A percentile compares a stretch with the other conserved stretches of the same genome.
These are phyloP conservation scores for Pseudomonodictys pantanalensis DNA, from an alignment of 495 filamentous ascomycete species.

Conservation along the genomic window DNA sequence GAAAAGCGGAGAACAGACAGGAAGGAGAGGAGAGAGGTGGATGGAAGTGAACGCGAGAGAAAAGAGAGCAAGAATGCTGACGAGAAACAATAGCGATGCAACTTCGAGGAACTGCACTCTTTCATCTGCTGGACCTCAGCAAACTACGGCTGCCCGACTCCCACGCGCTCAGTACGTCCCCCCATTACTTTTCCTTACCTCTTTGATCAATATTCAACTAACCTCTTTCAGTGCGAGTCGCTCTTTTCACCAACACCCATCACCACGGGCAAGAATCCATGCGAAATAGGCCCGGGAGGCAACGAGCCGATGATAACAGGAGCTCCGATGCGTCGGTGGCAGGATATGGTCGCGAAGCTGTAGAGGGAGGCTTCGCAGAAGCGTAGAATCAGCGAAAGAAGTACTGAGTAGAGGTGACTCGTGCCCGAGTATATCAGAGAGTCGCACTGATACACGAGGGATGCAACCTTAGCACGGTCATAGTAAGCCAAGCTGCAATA, in stretches of 20 bases:
- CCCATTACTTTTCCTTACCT: background rate
- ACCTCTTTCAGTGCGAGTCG: conserved; percentile 2
- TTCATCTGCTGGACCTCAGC: conserved; percentile 13
- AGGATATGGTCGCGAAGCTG: no score
- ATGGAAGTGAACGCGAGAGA: background rate
- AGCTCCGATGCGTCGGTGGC: background rate
- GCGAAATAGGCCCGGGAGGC: conserved; percentile 2
- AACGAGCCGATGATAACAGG: background rate
- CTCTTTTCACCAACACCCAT: conserved; percentile 6
- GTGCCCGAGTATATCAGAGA: no score
- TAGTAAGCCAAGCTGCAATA: conserved; percentile 13
- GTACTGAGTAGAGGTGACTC: no score
- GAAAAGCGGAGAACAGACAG: background rate
- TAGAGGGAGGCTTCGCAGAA: no score
- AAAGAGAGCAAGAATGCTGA: conserved; percentile 9
- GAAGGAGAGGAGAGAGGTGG: background rate
- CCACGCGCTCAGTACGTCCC: conserved; percentile 15
- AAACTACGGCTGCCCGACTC: conserved; percentile 12
- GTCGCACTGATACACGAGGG: background rate
- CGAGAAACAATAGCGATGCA: conserved; percentile 7
- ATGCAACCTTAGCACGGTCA: conserved; percentile 1
- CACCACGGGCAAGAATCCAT: conserved; percentile 11
- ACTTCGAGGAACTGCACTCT: conserved; percentile 23
- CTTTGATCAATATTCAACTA: background rate
- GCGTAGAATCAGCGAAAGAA: no score